A percentile compares a stretch with the other conserved stretches of the same genome.
Evolutionary conservation across 306 rosid species (phyloP).

Genomic region (Coriaria nepalensis): DNA sequence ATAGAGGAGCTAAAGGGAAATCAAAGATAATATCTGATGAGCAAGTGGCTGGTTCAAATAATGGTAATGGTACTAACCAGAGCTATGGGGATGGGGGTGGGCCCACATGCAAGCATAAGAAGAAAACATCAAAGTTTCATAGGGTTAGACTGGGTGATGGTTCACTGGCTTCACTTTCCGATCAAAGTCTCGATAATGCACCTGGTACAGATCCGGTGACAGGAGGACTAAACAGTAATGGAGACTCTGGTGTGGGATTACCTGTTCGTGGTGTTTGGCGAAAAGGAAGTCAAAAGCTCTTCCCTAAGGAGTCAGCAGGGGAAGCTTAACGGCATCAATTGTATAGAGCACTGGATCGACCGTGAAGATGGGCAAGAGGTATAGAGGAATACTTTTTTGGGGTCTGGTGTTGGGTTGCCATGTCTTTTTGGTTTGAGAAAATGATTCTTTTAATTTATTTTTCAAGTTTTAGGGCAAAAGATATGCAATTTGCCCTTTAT

Average conservation of each 20-base stretch:
- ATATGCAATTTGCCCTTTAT: too few species aligned
- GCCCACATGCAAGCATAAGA: constrained; percentile 55
- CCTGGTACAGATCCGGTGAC: constrained; percentile 21
- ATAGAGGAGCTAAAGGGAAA: constrained; percentile 54
- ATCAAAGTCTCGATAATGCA: constrained; percentile 23
- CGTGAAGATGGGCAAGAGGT: too few species aligned
- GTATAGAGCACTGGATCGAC: too few species aligned
- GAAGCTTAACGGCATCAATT: not conserved
- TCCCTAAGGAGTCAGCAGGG: constrained; percentile 9
- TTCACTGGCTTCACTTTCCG: constrained; percentile 33
- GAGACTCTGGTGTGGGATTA: constrained; percentile 31
- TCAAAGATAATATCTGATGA: constrained; percentile 17
- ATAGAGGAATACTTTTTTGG: too few species aligned
- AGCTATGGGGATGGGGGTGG: constrained; percentile 42
- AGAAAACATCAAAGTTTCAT: constrained; percentile 64
- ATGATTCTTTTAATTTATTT: too few species aligned
- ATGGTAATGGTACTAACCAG: constrained; percentile 29
- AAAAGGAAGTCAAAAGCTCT: constrained; percentile 49
- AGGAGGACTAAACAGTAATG: constrained; percentile 16
- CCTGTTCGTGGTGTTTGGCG: constrained; percentile 88
- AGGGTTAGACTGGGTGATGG: constrained; percentile 80
- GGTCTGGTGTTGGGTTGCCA: too few species aligned
- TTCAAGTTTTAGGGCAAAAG: too few species aligned
- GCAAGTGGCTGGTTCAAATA: constrained; percentile 27
- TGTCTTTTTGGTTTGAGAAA: too few species aligned